A percentile compares a stretch with the other conserved stretches of the same genome.
phyloP scores from a whole-genome alignment of 2,329 filamentous ascomycete species.

The Aureobasidium lini region DNA sequence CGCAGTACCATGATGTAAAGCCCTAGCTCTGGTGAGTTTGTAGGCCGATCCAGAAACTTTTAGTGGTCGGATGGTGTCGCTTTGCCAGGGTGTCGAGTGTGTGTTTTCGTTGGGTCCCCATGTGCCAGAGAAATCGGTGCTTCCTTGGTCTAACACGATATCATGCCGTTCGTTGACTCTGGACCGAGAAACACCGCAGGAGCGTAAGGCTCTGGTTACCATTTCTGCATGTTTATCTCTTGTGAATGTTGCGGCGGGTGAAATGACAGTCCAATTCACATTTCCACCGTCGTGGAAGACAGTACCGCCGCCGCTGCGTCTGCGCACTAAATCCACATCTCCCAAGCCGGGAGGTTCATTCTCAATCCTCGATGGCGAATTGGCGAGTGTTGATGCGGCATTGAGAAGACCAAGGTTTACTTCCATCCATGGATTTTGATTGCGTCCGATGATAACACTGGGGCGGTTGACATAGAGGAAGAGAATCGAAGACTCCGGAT shows the following conservation, averaged over 20 bases:
- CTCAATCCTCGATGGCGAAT: conserved; percentile 11
- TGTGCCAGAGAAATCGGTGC: background rate
- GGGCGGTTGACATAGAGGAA: conserved; percentile 85
- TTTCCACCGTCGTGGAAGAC: conserved; percentile 94
- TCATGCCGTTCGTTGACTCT: conserved; percentile 88
- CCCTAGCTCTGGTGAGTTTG: conserved; percentile 73
- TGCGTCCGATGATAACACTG: conserved; percentile 84
- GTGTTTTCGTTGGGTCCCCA: conserved; percentile 28
- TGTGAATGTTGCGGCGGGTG: conserved; percentile 67
- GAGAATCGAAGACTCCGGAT: conserved; percentile 65
- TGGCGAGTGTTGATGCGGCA: conserved; percentile 26
- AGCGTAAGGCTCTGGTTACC: conserved; percentile 74
- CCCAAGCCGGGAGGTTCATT: conserved; percentile 34
- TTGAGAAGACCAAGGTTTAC: conserved; percentile 62
- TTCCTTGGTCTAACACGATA: conserved; percentile 64
- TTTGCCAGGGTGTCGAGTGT: conserved; percentile 38
- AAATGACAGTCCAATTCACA: conserved; percentile 90
- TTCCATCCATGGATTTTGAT: conserved; percentile 97
- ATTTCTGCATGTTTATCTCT: conserved; percentile 84
- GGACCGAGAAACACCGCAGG: conserved; percentile 50
- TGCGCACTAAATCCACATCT: conserved; percentile 61
- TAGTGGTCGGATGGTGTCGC: conserved; percentile 34
- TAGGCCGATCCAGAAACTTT: conserved; percentile 95
- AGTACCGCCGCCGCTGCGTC: conserved; percentile 81
- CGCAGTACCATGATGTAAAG: conserved; percentile 90